Conservation (phyloP, 805 yeast genomes). For the Tetrapisispora phaffii region DNA sequence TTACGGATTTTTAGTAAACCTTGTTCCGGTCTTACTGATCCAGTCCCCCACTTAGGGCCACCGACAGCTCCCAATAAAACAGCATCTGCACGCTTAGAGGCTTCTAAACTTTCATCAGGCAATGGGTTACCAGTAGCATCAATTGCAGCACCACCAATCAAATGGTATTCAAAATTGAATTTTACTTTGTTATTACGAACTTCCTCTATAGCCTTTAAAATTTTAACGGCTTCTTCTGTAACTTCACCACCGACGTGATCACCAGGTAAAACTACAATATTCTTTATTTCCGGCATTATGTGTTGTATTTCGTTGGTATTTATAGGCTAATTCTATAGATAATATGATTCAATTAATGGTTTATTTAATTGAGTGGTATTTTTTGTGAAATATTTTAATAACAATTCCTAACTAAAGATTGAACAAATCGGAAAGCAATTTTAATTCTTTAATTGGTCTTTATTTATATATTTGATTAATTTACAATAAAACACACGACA, state of each 20-base stretch:
- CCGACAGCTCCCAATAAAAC: slow-evolving; percentile 98
- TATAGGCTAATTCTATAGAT: no score
- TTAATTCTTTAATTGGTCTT: no score
- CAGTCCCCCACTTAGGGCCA: slow-evolving; percentile 99
- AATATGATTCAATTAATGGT: no score
- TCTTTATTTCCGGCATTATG: slow-evolving; percentile 34
- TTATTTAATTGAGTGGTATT: no score
- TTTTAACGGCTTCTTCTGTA: slow-evolving; percentile 41
- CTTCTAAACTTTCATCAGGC: slow-evolving; percentile 72
- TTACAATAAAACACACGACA: no score
- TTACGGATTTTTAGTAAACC: slow-evolving; percentile 91
- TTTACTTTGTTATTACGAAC: slow-evolving; percentile 37
- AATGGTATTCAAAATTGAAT: slow-evolving; percentile 71
- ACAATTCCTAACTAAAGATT: no score
- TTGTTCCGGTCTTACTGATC: slow-evolving; percentile 92
- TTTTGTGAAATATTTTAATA: no score
- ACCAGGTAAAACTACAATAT: slow-evolving; percentile 83
- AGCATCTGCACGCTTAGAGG: slow-evolving; percentile 83
- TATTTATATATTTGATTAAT: no score
- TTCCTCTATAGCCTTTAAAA: background rate
- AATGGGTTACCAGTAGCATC: slow-evolving; percentile 93
- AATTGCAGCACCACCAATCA: slow-evolving; percentile 97
- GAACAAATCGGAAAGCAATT: no score
- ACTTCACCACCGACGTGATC: slow-evolving; percentile 95
- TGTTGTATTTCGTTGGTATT: slow-evolving; percentile 1